Evolutionary conservation across 2,329 filamentous ascomycete genomes (phyloP).

Genomic region (Pyrenochaeta sp.): DNA sequence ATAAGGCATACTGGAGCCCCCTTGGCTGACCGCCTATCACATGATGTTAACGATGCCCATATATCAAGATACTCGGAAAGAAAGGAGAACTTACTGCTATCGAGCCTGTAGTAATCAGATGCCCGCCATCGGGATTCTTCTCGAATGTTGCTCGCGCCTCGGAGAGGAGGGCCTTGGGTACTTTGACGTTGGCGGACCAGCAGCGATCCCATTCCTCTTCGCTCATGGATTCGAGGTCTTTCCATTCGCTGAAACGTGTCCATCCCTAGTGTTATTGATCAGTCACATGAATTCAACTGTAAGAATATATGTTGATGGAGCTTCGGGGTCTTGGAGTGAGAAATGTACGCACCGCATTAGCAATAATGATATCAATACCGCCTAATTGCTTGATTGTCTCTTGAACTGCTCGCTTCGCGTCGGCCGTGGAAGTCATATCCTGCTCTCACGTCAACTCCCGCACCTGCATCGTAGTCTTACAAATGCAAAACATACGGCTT

Average conservation of each 20-base stretch:
- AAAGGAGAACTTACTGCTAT: conserved; percentile 58
- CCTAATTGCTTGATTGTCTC: conserved; percentile 68
- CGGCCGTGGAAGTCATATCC: conserved; percentile 68
- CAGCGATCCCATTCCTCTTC: conserved; percentile 72
- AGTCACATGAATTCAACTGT: neutral
- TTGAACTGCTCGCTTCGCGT: conserved; percentile 66
- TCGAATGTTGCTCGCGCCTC: conserved; percentile 67
- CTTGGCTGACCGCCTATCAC: conserved; percentile 55
- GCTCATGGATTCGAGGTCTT: conserved; percentile 64
- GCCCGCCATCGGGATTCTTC: conserved; percentile 67
- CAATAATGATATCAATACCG: conserved; percentile 77
- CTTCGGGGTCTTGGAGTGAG: neutral
- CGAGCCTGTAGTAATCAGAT: conserved; percentile 69
- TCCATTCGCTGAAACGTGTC: conserved; percentile 66
- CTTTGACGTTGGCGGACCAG: conserved; percentile 68
- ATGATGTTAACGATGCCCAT: conserved; percentile 9
- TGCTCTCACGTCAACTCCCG: conserved; percentile 28
- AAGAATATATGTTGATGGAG: neutral
- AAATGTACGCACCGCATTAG: conserved; percentile 68
- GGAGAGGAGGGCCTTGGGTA: conserved; percentile 59
- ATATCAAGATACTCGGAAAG: neutral
- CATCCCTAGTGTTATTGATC: conserved; percentile 57
- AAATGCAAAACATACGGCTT: conserved; percentile 63
- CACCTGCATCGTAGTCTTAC: no score
- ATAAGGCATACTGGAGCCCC: conserved; percentile 72